Conservation (phyloP, 805 yeast genomes). For the Myxozyma neglecta region DNA sequence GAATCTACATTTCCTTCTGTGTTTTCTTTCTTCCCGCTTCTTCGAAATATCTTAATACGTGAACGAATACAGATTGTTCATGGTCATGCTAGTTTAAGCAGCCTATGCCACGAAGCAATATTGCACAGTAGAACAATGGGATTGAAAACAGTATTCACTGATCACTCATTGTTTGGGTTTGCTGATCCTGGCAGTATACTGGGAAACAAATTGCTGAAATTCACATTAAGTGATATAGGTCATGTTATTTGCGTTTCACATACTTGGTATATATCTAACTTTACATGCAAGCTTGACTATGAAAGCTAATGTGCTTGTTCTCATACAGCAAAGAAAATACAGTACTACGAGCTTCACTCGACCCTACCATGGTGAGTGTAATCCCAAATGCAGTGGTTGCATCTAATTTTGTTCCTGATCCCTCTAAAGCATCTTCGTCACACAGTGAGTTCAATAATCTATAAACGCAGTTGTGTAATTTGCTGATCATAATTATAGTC, state of each 20-base stretch:
- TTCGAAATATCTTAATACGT: constrained; percentile 80
- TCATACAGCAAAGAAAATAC: constrained; percentile 78
- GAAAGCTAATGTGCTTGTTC: not conserved
- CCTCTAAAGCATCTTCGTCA: constrained; percentile 39
- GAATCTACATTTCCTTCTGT: constrained; percentile 87
- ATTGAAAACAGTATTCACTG: constrained; percentile 85
- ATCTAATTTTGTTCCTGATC: constrained; percentile 60
- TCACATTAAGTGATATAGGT: constrained; percentile 81
- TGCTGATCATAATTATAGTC: constrained; percentile 37
- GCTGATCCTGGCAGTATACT: constrained; percentile 78
- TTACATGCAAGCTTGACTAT: not conserved
- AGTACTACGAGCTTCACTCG: constrained; percentile 78
- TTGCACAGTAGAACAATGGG: constrained; percentile 95
- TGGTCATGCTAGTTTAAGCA: constrained; percentile 89
- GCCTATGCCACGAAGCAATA: constrained; percentile 84
- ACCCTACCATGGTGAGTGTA: constrained; percentile 77
- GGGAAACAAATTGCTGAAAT: constrained; percentile 82
- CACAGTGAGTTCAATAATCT: constrained; percentile 37
- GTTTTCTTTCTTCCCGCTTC: constrained; percentile 79
- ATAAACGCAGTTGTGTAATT: not conserved
- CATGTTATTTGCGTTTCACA: constrained; percentile 96
- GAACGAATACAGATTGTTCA: constrained; percentile 88
- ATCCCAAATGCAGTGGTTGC: constrained; percentile 97
- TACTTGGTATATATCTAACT: constrained; percentile 48
- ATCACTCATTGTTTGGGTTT: constrained; percentile 94